Evolutionary conservation across 2,329 filamentous ascomycete genomes (phyloP).

Genomic region (Trichoderma citrinoviride): DNA sequence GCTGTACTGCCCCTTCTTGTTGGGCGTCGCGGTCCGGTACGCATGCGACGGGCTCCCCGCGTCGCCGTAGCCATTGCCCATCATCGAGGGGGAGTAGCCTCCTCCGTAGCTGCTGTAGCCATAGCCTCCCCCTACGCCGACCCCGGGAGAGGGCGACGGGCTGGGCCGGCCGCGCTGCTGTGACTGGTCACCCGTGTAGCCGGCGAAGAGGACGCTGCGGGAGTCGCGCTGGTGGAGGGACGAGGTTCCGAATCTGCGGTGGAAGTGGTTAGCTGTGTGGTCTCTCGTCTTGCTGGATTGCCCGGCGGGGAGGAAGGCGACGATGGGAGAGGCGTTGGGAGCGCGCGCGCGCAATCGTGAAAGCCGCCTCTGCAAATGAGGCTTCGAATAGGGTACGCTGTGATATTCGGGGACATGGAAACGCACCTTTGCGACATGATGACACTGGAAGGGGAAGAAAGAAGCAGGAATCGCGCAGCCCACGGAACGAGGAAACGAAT

Average conservation of each 20-base stretch:
- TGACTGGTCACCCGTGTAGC: slow-evolving; percentile 56
- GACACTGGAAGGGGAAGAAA: background rate
- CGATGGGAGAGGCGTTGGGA: background rate
- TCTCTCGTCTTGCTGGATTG: background rate
- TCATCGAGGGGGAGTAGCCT: slow-evolving; percentile 45
- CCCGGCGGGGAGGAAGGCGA: background rate
- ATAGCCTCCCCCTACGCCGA: slow-evolving; percentile 28
- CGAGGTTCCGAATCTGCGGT: slow-evolving; percentile 61
- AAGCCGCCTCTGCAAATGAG: background rate
- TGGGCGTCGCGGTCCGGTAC: slow-evolving; percentile 70
- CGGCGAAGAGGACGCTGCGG: slow-evolving; percentile 71
- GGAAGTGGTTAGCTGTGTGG: background rate
- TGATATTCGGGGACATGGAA: background rate
- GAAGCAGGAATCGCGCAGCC: background rate
- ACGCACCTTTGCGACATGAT: slow-evolving; percentile 39
- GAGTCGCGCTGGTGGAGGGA: slow-evolving; percentile 72
- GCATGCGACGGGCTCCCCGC: slow-evolving; percentile 32
- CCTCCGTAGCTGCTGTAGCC: slow-evolving; percentile 21
- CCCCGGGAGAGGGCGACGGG: slow-evolving; percentile 44
- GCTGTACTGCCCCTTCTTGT: slow-evolving; percentile 83
- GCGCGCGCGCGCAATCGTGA: slow-evolving; percentile 12
- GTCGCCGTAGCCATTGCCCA: slow-evolving; percentile 31
- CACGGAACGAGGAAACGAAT: background rate
- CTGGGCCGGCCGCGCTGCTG: slow-evolving; percentile 38
- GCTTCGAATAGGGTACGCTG: slow-evolving; percentile 1